Base-by-base conservation (phyloP, 768 basidiomycete genomes). In the Agaricus subrufescens region DNA sequence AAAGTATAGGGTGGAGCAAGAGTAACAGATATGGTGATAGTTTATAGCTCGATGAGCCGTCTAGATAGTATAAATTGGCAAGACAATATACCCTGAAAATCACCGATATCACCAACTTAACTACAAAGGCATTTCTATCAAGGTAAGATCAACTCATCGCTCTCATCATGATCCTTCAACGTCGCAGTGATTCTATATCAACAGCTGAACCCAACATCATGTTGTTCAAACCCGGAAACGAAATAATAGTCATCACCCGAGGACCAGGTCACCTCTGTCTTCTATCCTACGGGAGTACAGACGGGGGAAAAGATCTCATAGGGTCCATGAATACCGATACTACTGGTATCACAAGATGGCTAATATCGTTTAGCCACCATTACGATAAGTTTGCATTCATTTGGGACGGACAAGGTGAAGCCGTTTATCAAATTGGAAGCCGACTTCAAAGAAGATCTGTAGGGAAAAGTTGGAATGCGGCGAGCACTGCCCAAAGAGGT, bases 191-290 rank as follows among this genome's bases (percentile, higher is more conserved):
- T 31, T 31, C 31, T 31, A 31, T 31, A 31, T 9, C 9, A 31
- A 31, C 31, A 31, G 31, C 5, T 31, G 31, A 31, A 31, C 31
- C 31, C 31, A 70, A 72, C 51, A 31, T 9, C 27, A 29, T 23
- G 29, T 15, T 37, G 14, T 25, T 50, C 50, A 40, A n/a, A n/a
- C 11, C 49, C 27, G 49, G 49, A 27, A 27, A 8, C 49, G 49
- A 50, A 29, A 23, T 50, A 26, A 29, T 37, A 1, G 31, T 37
- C 49, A 37, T 50, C 49, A 50, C 49, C 31, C 49, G 49, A 14
- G 49, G 49, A 9, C 49, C 49, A 27, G 49, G 49, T 8, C 29
- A 37, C 25, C 26, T 50, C 27, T 11, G 19, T 29, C 49, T 50
- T 23, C 49, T 50, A 5, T 29, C 49, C 49, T 50, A 29, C 8